Evolutionary conservation across 1,284 basidiomycete species (phyloP).

Genomic region (Boletus calvinii): DNA sequence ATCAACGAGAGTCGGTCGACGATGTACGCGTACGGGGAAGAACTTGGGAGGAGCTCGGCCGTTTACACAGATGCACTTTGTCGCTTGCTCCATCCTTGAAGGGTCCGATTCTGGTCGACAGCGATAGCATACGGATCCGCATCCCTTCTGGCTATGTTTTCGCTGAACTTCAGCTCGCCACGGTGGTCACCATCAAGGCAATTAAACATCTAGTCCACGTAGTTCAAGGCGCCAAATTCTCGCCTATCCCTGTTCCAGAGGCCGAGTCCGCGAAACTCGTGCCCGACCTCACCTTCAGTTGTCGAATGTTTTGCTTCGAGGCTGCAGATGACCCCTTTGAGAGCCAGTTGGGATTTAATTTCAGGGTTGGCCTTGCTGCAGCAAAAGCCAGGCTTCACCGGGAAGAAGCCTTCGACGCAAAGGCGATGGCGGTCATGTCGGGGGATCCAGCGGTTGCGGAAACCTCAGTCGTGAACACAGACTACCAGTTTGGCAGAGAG

Average conservation of each 20-base stretch:
- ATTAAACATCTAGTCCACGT: conserved; percentile 61
- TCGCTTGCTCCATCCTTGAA: conserved; percentile 32
- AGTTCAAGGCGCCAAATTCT: conserved; percentile 46
- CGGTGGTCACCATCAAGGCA: conserved; percentile 64
- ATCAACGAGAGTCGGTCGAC: conserved; percentile 22
- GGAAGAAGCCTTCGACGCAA: conserved; percentile 81
- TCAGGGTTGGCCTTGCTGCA: conserved; percentile 76
- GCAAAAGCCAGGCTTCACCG: conserved; percentile 74
- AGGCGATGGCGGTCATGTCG: conserved; percentile 63
- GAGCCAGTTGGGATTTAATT: conserved; percentile 75
- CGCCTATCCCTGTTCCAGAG: conserved; percentile 52
- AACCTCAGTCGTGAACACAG: conserved; percentile 26
- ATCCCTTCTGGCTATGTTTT: conserved; percentile 82
- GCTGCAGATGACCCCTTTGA: conserved; percentile 91
- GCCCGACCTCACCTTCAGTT: conserved; percentile 62
- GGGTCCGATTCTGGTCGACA: conserved; percentile 48
- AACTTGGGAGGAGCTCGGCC: conserved; percentile 80
- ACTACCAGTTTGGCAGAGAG: conserved; percentile 58
- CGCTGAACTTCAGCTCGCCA: conserved; percentile 70
- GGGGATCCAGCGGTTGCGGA: conserved; percentile 29
- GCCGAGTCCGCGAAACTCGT: conserved; percentile 71
- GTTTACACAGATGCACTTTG: conserved; percentile 62
- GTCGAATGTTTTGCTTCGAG: conserved; percentile 71
- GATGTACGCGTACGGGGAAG: conserved; percentile 28
- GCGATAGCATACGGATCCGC: conserved; percentile 68